A percentile compares a stretch with the other conserved stretches of the same genome.
phyloP scores from a whole-genome alignment of 352 stramenopile species.

The Globisporangium cylindrosporum region DNA sequence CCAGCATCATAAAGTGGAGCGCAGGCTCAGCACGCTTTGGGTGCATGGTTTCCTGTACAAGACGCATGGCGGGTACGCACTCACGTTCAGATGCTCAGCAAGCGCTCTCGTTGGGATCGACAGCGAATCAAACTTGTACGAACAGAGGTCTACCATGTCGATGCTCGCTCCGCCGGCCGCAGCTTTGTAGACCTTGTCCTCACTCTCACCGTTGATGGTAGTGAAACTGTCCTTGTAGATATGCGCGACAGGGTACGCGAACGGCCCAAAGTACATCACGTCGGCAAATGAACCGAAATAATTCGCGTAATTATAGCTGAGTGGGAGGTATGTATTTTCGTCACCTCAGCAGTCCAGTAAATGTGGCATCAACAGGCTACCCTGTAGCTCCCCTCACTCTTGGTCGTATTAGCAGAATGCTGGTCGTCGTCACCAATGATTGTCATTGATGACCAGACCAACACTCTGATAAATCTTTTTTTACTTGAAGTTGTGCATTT shows the following conservation, averaged over 20 bases:
- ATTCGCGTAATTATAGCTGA: too few species aligned
- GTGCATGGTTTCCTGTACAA: constrained; percentile 12
- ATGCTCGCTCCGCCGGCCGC: constrained; percentile 10
- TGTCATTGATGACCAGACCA: too few species aligned
- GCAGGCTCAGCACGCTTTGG: constrained; percentile 15
- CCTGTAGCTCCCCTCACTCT: too few species aligned
- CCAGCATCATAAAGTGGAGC: constrained; percentile 28
- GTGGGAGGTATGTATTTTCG: too few species aligned
- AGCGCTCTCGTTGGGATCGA: constrained; percentile 21
- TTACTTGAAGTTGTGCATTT: too few species aligned
- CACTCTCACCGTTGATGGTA: background rate
- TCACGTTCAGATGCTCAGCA: constrained; percentile 16
- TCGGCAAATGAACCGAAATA: too few species aligned
- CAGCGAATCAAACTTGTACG: constrained; percentile 39
- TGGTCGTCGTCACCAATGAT: too few species aligned
- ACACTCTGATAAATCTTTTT: too few species aligned
- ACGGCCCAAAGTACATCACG: constrained; percentile 41
- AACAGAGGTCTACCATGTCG: constrained; percentile 20
- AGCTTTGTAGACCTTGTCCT: constrained; percentile 7
- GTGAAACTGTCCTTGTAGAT: constrained; percentile 16
- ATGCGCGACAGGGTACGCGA: constrained; percentile 38
- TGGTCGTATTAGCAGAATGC: too few species aligned
- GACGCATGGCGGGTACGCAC: constrained; percentile 7
- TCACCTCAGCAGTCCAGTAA: too few species aligned
- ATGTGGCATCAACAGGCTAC: too few species aligned